These are phyloP conservation scores for Aechmea fasciata DNA, from an alignment of 176 grass and related monocot species.

Conservation along the genomic window DNA sequence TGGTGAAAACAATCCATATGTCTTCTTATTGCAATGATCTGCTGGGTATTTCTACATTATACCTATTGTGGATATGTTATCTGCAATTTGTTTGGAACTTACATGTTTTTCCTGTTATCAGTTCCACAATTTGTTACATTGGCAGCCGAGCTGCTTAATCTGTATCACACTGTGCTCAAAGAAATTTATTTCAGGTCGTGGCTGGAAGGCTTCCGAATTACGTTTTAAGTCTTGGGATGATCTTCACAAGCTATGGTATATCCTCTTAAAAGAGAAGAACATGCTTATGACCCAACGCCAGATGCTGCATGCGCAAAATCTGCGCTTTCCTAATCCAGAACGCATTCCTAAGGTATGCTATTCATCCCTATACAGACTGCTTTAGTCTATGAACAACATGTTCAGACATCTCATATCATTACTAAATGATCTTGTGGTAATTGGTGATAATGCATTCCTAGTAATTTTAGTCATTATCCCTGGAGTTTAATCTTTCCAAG, in stretches of 20 bases:
- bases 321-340: slow-evolving; percentile 75
- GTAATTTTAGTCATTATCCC: too few species aligned
- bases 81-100: too few species aligned
- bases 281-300: slow-evolving; percentile 91
- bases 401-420: too few species aligned
- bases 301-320: slow-evolving; percentile 66
- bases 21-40: too few species aligned
- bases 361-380: neutral
- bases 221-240: slow-evolving; percentile 97
- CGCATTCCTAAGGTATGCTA: slow-evolving; percentile 73
- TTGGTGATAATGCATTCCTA: too few species aligned
- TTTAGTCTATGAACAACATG: neutral
- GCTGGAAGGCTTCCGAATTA: slow-evolving; percentile 91
- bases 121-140: neutral
- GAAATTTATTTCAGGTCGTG: slow-evolving; percentile 35
- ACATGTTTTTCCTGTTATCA: too few species aligned
- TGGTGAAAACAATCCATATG: too few species aligned
- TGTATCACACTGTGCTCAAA: neutral
- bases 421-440: too few species aligned
- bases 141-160: neutral
- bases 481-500: too few species aligned
- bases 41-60: too few species aligned
- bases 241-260: slow-evolving; percentile 91
- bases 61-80: neutral
- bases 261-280: slow-evolving; percentile 93